Evolutionary conservation across 2,329 filamentous ascomycete genomes (phyloP).

Genomic region (Botrytis fabae): DNA sequence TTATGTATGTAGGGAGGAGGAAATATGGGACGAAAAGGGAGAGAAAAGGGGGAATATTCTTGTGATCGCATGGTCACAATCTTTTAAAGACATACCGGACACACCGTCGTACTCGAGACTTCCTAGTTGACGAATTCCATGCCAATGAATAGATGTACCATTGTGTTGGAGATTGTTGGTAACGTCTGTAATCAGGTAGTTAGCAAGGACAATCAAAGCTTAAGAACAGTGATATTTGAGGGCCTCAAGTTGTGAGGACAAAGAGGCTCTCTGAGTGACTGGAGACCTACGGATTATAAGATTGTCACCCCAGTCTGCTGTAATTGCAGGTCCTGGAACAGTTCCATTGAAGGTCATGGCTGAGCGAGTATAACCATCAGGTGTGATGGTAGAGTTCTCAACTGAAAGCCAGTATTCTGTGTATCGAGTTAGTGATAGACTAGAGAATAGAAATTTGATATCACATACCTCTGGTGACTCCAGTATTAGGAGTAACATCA

Average conservation of each 20-base stretch:
- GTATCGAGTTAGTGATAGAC: constrained; percentile 21
- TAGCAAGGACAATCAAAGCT: background rate
- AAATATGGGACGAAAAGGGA: background rate
- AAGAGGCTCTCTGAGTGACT: background rate
- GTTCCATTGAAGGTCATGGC: constrained; percentile 50
- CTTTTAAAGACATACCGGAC: background rate
- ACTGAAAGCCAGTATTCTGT: constrained; percentile 36
- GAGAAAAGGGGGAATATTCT: background rate
- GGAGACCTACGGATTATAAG: constrained; percentile 34
- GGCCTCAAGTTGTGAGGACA: background rate
- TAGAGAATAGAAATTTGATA: background rate
- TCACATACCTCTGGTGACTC: constrained; percentile 39
- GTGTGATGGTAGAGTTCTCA: constrained; percentile 37
- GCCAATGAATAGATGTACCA: constrained; percentile 54
- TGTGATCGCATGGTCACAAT: background rate
- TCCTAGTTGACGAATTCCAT: constrained; percentile 49
- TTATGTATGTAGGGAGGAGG: background rate
- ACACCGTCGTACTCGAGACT: constrained; percentile 43
- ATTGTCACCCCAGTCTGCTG: constrained; percentile 42
- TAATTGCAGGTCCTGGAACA: constrained; percentile 44
- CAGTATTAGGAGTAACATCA: constrained; percentile 36
- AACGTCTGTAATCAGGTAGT: constrained; percentile 31
- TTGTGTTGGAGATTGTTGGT: constrained; percentile 44
- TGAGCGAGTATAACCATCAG: constrained; percentile 50
- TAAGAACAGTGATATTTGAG: background rate